A percentile compares a stretch with the other conserved stretches of the same genome.
These are phyloP conservation scores for Exophiala sp. DNA, from an alignment of 2,329 filamentous ascomycete species.

Conservation along the genomic window DNA sequence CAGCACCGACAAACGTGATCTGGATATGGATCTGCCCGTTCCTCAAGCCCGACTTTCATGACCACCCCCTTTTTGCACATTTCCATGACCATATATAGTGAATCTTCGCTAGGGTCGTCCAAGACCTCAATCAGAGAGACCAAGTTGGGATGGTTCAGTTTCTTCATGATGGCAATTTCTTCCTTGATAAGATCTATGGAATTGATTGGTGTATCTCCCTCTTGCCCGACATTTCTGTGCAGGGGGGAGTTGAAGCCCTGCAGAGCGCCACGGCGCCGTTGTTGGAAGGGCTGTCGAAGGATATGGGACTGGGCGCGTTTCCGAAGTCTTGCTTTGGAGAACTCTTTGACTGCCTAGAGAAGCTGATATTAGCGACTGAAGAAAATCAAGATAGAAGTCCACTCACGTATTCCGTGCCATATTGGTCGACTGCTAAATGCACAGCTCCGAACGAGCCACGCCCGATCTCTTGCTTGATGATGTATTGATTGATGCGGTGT, in stretches of 20 bases:
- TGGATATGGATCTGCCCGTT: constrained; percentile 73
- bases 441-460: constrained; percentile 92
- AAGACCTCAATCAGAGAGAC: constrained; percentile 89
- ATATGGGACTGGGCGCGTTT: constrained; percentile 89
- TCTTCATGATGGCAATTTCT: constrained; percentile 99
- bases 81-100: constrained; percentile 96
- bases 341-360: constrained; percentile 84
- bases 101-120: constrained; percentile 92
- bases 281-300: constrained; percentile 57
- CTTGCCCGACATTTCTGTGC: constrained; percentile 53
- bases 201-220: constrained; percentile 44
- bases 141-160: constrained; percentile 89
- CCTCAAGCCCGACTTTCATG: constrained; percentile 89
- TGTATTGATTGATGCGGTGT: constrained; percentile 90
- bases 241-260: constrained; percentile 57
- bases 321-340: constrained; percentile 84
- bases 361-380: constrained; percentile 8
- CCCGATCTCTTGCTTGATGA: constrained; percentile 93
- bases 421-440: constrained; percentile 83
- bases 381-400: background rate
- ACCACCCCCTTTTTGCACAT: constrained; percentile 98
- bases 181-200: constrained; percentile 84
- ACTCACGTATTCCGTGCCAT: constrained; percentile 84
- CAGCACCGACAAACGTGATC: constrained; percentile 78
- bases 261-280: constrained; percentile 47